phyloP scores from a whole-genome alignment of 2,329 filamentous ascomycete species.

The Aspergillus sp. region DNA sequence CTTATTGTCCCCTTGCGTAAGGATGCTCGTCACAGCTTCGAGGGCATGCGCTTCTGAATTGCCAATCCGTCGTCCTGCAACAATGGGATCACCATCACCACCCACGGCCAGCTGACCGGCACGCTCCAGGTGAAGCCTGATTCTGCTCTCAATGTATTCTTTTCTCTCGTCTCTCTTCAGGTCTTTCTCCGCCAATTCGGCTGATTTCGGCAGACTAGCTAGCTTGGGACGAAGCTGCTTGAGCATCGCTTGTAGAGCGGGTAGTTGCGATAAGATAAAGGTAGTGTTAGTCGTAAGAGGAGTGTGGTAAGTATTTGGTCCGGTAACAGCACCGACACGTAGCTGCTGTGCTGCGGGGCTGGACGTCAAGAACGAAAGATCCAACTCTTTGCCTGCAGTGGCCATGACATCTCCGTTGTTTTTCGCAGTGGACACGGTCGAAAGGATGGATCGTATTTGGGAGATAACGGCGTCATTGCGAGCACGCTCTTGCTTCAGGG shows the following conservation, averaged over 20 bases:
- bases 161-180: slow-evolving; percentile 64
- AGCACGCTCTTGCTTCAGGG: slow-evolving; percentile 62
- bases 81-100: slow-evolving; percentile 25
- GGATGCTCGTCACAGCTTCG: slow-evolving; percentile 33
- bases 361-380: slow-evolving; percentile 53
- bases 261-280: slow-evolving; percentile 77
- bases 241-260: slow-evolving; percentile 66
- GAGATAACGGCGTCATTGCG: slow-evolving; percentile 65
- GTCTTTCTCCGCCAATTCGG: slow-evolving; percentile 33
- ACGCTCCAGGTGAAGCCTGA: slow-evolving; percentile 66
- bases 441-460: slow-evolving; percentile 56
- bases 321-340: slow-evolving; percentile 36
- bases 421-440: slow-evolving; percentile 21
- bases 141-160: slow-evolving; percentile 77
- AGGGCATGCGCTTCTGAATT: slow-evolving; percentile 35
- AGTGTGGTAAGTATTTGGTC: slow-evolving; percentile 28
- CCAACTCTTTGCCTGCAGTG: slow-evolving; percentile 20
- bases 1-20: slow-evolving; percentile 21
- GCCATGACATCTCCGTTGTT: slow-evolving; percentile 8
- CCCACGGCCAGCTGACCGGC: slow-evolving; percentile 33
- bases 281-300: slow-evolving; percentile 44
- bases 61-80: slow-evolving; percentile 34
- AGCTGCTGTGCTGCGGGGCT: slow-evolving; percentile 41
- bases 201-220: slow-evolving; percentile 31
- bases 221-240: slow-evolving; percentile 62